Base-by-base conservation (phyloP, 805 yeast genomes). In the Teunomyces tritomae region DNA sequence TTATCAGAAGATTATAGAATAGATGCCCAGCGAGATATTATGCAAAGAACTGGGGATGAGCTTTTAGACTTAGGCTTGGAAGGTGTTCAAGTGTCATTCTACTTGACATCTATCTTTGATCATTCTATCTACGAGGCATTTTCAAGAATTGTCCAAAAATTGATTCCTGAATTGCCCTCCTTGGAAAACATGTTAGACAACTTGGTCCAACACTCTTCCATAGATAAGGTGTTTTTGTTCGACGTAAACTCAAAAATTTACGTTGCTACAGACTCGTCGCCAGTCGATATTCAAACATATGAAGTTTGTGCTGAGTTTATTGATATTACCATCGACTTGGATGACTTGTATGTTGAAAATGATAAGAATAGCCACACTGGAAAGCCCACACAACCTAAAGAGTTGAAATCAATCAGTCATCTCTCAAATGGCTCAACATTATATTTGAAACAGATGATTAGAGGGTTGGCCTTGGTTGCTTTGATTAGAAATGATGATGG, bases 231-330 rank as follows among this genome's bases (percentile, higher is more conserved):
- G 14, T 94, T 91, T 58, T 65, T 94, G 48, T 92, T 94, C 59
- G 99, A 94, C 62, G 82, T 92, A 24, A 87, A 88, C 59, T 87
- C 96, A 13, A 94, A 94, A 63, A 88, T 94, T 16, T 94, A 92
- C 62, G 90, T 92, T 43, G 97, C 97, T 4, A 92, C 98, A 0
- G 99, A 94, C 64, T 87, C 96, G 0, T 84, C 91, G 1, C 97
- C 98, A 0, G 96, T 92, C 34, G 98, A 92, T 67, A 86, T 89
- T 35, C 96, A 90, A 61, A 88, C 95, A 0, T 94, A 94, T 63
- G 97, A 94, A 64, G 96, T 92, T 1, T 94, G 98, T 66, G 95
- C 97, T 0, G 98, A 94, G 61, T 94, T 94, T 61, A 92, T 94
- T 40, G 98, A 94, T 64, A 94, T 92, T 11, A 85, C 96, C 3